Evolutionary conservation across 2,329 filamentous ascomycete genomes (phyloP).

Genomic region (Lecanosticta acicola): DNA sequence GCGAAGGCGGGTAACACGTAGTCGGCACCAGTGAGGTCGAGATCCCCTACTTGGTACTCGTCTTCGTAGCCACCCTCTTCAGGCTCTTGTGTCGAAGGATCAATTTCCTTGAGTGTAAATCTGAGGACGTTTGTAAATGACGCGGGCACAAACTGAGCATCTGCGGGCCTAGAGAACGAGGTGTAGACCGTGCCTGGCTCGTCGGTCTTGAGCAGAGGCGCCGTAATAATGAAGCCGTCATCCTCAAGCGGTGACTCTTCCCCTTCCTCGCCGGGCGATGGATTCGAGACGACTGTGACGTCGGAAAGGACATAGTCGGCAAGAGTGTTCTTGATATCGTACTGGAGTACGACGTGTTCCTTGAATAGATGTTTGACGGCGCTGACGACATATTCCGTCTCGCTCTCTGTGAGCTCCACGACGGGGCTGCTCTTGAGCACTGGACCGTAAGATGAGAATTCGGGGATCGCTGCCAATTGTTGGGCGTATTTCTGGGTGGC

Average conservation of each 20-base stretch:
- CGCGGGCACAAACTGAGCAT: conserved; percentile 67
- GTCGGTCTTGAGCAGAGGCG: conserved; percentile 73
- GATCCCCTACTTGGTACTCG: conserved; percentile 92
- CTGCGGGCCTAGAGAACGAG: conserved; percentile 78
- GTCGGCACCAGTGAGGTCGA: conserved; percentile 85
- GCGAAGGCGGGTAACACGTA: conserved; percentile 92
- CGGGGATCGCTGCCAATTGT: conserved; percentile 80
- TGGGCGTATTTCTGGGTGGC: conserved; percentile 83
- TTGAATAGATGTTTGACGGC: conserved; percentile 98
- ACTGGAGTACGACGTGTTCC: conserved; percentile 91
- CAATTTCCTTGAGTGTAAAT: conserved; percentile 97
- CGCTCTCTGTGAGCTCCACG: conserved; percentile 89
- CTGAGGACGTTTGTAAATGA: conserved; percentile 90
- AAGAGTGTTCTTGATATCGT: conserved; percentile 95
- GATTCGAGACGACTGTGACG: conserved; percentile 74
- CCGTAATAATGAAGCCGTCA: conserved; percentile 80
- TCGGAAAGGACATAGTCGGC: conserved; percentile 86
- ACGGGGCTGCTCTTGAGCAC: conserved; percentile 85
- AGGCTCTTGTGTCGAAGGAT: conserved; percentile 85
- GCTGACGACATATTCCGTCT: conserved; percentile 93
- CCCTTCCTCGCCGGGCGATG: conserved; percentile 75
- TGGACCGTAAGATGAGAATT: conserved; percentile 81
- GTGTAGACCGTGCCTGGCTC: conserved; percentile 93
- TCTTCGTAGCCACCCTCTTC: conserved; percentile 93
- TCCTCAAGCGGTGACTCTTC: conserved; percentile 76